phyloP scores from a whole-genome alignment of 2,329 filamentous ascomycete species.

The Myotisia sp. region DNA sequence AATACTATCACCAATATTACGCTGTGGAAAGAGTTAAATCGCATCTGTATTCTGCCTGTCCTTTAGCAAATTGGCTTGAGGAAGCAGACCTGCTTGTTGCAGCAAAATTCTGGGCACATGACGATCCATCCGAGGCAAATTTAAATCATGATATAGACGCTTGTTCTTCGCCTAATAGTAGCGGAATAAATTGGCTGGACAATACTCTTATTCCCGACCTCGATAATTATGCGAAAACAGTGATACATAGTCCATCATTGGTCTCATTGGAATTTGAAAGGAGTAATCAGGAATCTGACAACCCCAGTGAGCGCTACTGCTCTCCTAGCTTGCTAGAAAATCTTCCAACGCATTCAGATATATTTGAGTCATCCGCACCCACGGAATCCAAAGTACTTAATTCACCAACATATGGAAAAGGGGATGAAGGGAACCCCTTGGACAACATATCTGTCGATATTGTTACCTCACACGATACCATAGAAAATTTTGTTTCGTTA shows the following conservation, averaged over 20 bases:
- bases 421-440: no score
- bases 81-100: constrained; percentile 28
- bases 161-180: not conserved
- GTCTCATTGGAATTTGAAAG: constrained; percentile 21
- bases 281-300: not conserved
- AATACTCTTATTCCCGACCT: constrained; percentile 22
- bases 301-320: no score
- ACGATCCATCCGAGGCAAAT: constrained; percentile 3
- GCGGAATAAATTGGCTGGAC: constrained; percentile 22
- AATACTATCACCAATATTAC: constrained; percentile 18
- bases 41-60: constrained; percentile 27
- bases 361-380: no score
- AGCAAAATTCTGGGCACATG: constrained; percentile 20
- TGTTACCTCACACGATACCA: no score
- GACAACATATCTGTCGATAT: no score
- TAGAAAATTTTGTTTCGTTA: no score
- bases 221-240: constrained; percentile 12
- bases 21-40: constrained; percentile 27
- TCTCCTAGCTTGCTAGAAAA: not conserved
- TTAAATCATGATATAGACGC: not conserved
- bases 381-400: no score
- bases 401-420: no score
- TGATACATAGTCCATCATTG: constrained; percentile 16
- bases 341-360: not conserved
- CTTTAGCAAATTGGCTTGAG: constrained; percentile 21